Evolutionary conservation across 2,329 filamentous ascomycete species (phyloP).

Genomic region (Nigrospora sphaerica): DNA sequence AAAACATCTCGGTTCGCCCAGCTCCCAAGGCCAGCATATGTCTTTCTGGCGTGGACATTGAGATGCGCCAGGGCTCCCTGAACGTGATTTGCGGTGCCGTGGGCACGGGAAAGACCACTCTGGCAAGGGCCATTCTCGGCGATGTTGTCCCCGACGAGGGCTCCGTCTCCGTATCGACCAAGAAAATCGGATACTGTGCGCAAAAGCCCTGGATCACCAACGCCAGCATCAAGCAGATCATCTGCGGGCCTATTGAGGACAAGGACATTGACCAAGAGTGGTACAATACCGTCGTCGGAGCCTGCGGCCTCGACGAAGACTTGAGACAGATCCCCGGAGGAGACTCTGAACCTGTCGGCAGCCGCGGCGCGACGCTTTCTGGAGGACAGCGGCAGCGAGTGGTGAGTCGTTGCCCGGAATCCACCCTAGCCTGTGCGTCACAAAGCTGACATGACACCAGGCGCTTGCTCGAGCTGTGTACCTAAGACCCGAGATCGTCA

Average conservation of each 20-base stretch:
- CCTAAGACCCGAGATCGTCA: slow-evolving; percentile 34
- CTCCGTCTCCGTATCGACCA: not conserved
- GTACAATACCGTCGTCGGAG: not conserved
- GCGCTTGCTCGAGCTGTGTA: slow-evolving; percentile 1
- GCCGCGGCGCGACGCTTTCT: not conserved
- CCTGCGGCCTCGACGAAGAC: slow-evolving; percentile 2
- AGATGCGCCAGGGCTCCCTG: too few species aligned
- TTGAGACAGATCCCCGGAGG: not conserved
- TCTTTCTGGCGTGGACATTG: too few species aligned
- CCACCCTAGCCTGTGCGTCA: not conserved
- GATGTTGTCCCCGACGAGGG: not conserved
- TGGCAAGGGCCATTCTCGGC: not conserved
- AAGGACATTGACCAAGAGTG: not conserved
- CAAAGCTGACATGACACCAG: not conserved
- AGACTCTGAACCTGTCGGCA: not conserved
- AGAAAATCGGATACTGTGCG: not conserved
- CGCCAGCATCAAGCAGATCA: not conserved
- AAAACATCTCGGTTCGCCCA: too few species aligned
- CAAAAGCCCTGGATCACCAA: slow-evolving; percentile 1
- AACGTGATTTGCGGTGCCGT: not conserved
- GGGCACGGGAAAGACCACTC: slow-evolving; percentile 1
- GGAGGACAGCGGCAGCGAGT: slow-evolving; percentile 1
- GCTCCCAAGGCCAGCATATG: too few species aligned
- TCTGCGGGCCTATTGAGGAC: not conserved
- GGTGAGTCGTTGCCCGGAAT: not conserved